Base-by-base conservation (phyloP, 2,329 filamentous ascomycete species). In the Cladorrhinum sp. region DNA sequence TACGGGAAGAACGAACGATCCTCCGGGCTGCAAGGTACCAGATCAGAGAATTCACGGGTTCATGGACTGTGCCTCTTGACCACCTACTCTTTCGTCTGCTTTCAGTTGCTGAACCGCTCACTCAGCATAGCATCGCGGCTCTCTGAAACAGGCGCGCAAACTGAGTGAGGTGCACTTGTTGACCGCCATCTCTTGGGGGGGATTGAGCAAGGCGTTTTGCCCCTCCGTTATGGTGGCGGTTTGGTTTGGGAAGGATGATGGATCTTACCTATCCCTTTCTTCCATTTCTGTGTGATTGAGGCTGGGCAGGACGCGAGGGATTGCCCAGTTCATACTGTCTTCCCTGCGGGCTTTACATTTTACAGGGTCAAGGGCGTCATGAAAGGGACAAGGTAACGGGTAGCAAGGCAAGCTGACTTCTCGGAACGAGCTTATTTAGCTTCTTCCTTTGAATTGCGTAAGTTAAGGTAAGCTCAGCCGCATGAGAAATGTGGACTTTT, bases 61-160 rank as follows among this genome's bases (percentile, higher is more conserved):
- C 26, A 46, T 16, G 33, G 33, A 21, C 42, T 46, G 42, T 46
- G 42, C 42, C 42, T 21, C 16, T 20, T 16, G 14, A 36, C 26
- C 10, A 10, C 26, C 26, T 30, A 4, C 30, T 20, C 18, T 28
- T 28, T 14, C 3, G 28, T 20, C 48, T 57, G 42, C 3, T 18
- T 36, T 24, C 21, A 20, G 33, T 57, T 26, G 18, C 18, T 4
- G 26, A 30, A 30, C 26, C 10, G 26, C 26, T 30, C 26, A 36
- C n/a, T 42, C 49, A 59, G 57, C 50, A 54, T 24, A 30, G 16
- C 54, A 10, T 28, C 54, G 50, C 30, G 49, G 57, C 33, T 59
- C 23, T 59, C 21, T 59, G 49, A 59, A 54, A 59, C 57, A 59
- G 33, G 48, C 49, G 49, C 57, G 49, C 33, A 39, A 53, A 9